Evolutionary conservation across 2,329 filamentous ascomycete genomes (phyloP).

Genomic region (Colletotrichum sp.): DNA sequence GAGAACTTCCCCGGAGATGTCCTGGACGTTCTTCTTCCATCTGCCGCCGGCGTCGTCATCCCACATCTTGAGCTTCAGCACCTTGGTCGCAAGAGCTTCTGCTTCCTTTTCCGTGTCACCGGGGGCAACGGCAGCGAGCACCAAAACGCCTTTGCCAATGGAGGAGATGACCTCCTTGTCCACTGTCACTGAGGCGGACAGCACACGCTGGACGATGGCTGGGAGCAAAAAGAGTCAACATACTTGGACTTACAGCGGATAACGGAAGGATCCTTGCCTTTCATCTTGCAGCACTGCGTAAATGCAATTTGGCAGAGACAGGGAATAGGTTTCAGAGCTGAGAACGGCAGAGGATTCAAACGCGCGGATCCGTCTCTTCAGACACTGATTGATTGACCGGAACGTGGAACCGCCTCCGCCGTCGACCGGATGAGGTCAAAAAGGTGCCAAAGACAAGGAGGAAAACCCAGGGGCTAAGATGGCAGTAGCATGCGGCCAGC

Average conservation of each 20-base stretch:
- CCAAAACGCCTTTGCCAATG: constrained; percentile 87
- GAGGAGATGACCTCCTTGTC: constrained; percentile 89
- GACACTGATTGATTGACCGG: background rate
- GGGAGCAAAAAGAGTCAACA: constrained; percentile 25
- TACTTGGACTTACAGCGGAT: constrained; percentile 2
- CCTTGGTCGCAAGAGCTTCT: constrained; percentile 81
- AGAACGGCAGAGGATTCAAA: background rate
- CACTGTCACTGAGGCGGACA: constrained; percentile 94
- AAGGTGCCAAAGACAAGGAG: background rate
- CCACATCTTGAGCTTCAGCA: constrained; percentile 91
- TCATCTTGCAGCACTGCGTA: constrained; percentile 29
- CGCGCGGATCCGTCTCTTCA: background rate
- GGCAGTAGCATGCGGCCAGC: background rate
- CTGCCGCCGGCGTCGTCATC: constrained; percentile 76
- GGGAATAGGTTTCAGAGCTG: background rate
- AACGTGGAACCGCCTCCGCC: background rate
- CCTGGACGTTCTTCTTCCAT: constrained; percentile 91
- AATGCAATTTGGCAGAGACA: background rate
- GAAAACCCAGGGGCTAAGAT: background rate
- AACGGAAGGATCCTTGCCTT: constrained; percentile 34
- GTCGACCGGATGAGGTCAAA: background rate
- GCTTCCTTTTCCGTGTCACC: constrained; percentile 90
- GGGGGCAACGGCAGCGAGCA: constrained; percentile 89
- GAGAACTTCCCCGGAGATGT: constrained; percentile 90
- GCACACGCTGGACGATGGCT: constrained; percentile 93